Evolutionary conservation across 2,329 filamentous ascomycete species (phyloP), one percentile per base, ranked within the genome.

Genomic region (Aspergillus ruber): DNA sequence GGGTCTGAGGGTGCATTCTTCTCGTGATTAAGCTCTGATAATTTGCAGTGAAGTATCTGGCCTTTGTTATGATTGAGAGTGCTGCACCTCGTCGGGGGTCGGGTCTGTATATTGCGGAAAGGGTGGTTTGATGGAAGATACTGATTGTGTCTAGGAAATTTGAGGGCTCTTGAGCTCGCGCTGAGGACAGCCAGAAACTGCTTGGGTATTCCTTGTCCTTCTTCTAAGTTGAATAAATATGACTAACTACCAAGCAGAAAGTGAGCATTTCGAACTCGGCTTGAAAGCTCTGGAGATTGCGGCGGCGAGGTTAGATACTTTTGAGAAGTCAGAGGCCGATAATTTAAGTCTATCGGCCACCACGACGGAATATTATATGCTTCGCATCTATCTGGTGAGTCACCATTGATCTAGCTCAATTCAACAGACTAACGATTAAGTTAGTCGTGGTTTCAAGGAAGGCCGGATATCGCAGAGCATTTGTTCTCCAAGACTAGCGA

Each of bases 381-480:
- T 89, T 50, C 78, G 86, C 27, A 82, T 82, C 33, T 75, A 78
- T 27, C 64, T 93, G 66, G 88, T 89, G 68, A 64, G 75, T 55
- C 15, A 44, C 43, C 51, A 50, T 47, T 27, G 42, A 46, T 44
- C 32, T 23, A 21, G 15, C 4, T 23, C 3, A 20, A 7, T 40
- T 29, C 21, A 20, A 23, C 25, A 23, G 42, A n/a, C 6, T 27
- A 36, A 35, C 15, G 17, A 5, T 10, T 6, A 15, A 35, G 13
- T 12, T 49, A 91, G 88, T 79, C 84, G 25, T 95, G 85, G 83
- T 82, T 83, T 56, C 83, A 90, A 60, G 75, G 80, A 36, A 80
- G 84, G 36, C 73, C 86, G 12, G 86, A 91, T 48, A 78, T 90
- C 42, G 87, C 88, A 23, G 88, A 95, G 46, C 82, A 88, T 64